Evolutionary conservation across 1,284 basidiomycete genomes (phyloP), one percentile per base, ranked within the genome.

Genomic region (Cutaneotrichosporon sp.): DNA sequence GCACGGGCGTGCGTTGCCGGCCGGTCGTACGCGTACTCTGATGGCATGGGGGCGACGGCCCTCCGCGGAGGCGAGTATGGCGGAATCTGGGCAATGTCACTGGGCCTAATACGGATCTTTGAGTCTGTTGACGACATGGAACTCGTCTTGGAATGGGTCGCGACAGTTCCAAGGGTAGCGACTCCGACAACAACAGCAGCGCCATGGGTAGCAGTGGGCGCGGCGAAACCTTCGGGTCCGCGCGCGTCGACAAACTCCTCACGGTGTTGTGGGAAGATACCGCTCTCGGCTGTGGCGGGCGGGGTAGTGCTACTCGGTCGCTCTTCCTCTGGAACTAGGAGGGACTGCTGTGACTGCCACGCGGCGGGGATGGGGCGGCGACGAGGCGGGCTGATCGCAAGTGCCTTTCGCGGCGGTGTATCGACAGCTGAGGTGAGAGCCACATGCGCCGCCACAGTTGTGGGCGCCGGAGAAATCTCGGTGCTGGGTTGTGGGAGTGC

Each of bases 1-100:
- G 55, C 38, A 11, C 38, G 7, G 13, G 36, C 36, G 26, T 56
- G 55, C 38, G 38, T 21, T 6, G 55, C 55, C 5, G 55, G 51
- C 51, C 51, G 51, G 26, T 53, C 51, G 31, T 53, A 53, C 31
- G 31, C 30, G 51, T 53, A 53, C 30, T 53, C 51, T 16, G 51
- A n/a, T 1, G 51, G 26, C 8, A 53, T 18, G 18, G 51, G 51
- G 4, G 51, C 51, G 30, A 30, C 26, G 30, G 51, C 51, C 2
- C 26, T 13, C 31, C 51, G 51, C 14, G 31, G 51, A 10, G 51
- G 51, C 8, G 51, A 53, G 51, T 8, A 53, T 1, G 51, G 51
- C 31, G 51, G 51, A 18, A 53, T 53, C 8, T 30, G 30, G 16
- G 51, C 30, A 14, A 53, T 53, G 30, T 53, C 51, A 16, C 13